Conservation (phyloP, 116 monocot genomes). For the Papilionanthe hybrid region DNA sequence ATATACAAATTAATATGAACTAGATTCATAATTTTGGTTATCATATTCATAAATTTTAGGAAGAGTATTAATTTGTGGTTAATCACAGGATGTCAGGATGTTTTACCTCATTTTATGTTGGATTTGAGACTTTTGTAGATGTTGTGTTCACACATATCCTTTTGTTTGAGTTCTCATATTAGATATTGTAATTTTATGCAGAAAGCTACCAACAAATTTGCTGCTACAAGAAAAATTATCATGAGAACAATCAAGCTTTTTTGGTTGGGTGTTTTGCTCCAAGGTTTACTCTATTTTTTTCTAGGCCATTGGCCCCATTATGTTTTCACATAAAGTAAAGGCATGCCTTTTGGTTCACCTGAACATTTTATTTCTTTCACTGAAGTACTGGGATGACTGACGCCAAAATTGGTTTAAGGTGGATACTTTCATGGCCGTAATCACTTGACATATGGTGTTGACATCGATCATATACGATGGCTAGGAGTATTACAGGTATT, state of each 20-base stretch:
- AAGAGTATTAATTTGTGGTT: no score
- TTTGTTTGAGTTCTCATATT: background rate
- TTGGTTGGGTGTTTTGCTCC: slow-evolving; percentile 51
- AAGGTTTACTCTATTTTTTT: slow-evolving; percentile 32
- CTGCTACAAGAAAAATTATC: slow-evolving; percentile 46
- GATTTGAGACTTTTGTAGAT: background rate
- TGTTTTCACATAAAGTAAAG: background rate
- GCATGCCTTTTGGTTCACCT: background rate
- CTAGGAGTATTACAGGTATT: slow-evolving; percentile 66
- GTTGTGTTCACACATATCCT: background rate
- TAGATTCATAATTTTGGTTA: background rate
- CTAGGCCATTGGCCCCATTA: background rate
- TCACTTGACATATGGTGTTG: slow-evolving; percentile 64
- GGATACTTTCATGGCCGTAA: slow-evolving; percentile 69
- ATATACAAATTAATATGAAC: background rate
- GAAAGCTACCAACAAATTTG: slow-evolving; percentile 46
- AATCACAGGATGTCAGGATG: background rate
- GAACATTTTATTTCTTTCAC: background rate
- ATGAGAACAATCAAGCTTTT: slow-evolving; percentile 68
- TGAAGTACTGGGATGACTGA: slow-evolving; percentile 1
- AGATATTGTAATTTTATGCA: slow-evolving; percentile 19
- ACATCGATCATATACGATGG: slow-evolving; percentile 52
- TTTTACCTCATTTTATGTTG: background rate
- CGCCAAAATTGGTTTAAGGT: slow-evolving; percentile 27
- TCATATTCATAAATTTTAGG: background rate